phyloP scores from a whole-genome alignment of 768 basidiomycete genomes.

The Termitomyces titanicus region DNA sequence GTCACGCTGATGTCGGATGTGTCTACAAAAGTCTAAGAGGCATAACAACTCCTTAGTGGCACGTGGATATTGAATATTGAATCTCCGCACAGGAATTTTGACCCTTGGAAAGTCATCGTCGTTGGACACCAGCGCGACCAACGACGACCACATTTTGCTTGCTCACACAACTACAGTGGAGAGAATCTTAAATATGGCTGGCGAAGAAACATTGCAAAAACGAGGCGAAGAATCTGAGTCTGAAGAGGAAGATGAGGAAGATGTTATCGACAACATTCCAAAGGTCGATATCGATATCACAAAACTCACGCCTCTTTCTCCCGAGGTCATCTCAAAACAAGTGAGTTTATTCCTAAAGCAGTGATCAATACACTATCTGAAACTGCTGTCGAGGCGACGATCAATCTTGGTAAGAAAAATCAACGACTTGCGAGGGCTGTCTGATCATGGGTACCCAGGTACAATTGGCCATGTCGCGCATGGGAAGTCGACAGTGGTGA shows the following conservation, averaged over 20 bases:
- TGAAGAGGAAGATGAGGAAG: slow-evolving; percentile 59
- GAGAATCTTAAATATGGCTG: slow-evolving; percentile 43
- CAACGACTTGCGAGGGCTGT: neutral
- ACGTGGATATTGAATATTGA: slow-evolving; percentile 20
- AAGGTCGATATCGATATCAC: slow-evolving; percentile 76
- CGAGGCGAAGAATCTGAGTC: slow-evolving; percentile 66
- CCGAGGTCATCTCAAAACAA: slow-evolving; percentile 89
- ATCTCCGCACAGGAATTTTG: slow-evolving; percentile 14
- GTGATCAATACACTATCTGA: slow-evolving; percentile 5
- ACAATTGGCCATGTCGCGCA: slow-evolving; percentile 99
- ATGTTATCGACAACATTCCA: slow-evolving; percentile 49
- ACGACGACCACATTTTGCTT: neutral
- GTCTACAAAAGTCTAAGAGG: slow-evolving; percentile 2
- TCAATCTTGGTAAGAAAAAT: slow-evolving; percentile 72
- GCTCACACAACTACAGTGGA: neutral
- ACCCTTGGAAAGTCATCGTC: neutral
- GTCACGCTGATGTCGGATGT: too few relatives aligned
- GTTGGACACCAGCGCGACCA: neutral
- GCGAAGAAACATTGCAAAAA: slow-evolving; percentile 66
- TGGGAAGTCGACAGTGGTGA: slow-evolving; percentile 95
- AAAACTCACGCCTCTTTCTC: slow-evolving; percentile 83
- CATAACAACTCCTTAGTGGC: too few relatives aligned
- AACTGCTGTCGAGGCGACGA: slow-evolving; percentile 74
- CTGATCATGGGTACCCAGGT: slow-evolving; percentile 41
- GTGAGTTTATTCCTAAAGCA: slow-evolving; percentile 35